Base-by-base conservation (phyloP, 2,329 filamentous ascomycete species). In the Colletotrichum sidae region DNA sequence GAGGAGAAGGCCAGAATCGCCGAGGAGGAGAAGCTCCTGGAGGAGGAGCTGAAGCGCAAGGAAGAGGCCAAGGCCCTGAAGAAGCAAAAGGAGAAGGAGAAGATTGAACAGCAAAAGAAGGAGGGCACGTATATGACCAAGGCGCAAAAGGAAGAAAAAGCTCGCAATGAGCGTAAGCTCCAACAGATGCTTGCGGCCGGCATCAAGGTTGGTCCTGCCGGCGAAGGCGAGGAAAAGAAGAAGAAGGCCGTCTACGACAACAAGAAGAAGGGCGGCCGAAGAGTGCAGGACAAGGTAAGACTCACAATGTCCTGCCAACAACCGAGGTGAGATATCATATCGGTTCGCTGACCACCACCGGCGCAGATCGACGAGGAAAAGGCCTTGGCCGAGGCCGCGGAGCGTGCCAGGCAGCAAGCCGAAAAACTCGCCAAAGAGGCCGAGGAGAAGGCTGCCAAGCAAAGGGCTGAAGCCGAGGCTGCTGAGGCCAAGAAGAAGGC, bases 101-200 rank as follows among this genome's bases (percentile, higher is more conserved):
- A 87, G 78, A 90, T 95, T 67, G 93, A 96, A 75, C 90, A 95
- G 80, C 86, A 93, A 61, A 96, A 95, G 86, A 93, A 92, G 77
- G 92, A 94, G 76, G 93, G 93, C 76, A 95, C 93, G 74, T 95
- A 91, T 79, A 81, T 95, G 73, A 95, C 92, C 70, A 94, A 95
- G 79, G 92, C 92, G 12, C 92, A 96, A 76, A 92, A 90, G 74
- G 92, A 94, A 72, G 91, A 92, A 74, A 93, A 93, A 80, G 89
- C 90, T 33, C 87, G 89, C 72, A 91, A 92, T 71, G 91, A 95
- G 79, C 83, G 89, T 72, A 93, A 94, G 72, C 80, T 95, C 59
- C 90, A 96, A 82, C 93, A 96, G 78, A 94, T 96, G 92, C 81
- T 94, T 70, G 92, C 89, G 56, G 90, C 90, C 55, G 90, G 90